phyloP scores from a whole-genome alignment of 1,139 yeast genomes.

The Yamadazyma songkhlaensis region DNA sequence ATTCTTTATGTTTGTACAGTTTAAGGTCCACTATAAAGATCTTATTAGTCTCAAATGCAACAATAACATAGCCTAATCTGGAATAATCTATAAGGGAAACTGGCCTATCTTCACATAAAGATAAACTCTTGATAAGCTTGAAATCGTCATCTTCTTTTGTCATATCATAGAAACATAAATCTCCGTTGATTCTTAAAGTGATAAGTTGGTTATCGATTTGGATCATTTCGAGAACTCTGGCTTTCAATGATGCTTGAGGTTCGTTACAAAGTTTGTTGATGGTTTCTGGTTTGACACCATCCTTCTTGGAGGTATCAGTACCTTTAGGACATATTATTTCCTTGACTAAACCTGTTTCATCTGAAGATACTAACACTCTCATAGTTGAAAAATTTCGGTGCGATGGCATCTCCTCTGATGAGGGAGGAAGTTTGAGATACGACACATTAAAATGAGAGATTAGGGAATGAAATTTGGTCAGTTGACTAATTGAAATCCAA shows the following conservation, averaged over 20 bases:
- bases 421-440: too few relatives aligned
- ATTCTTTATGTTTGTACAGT: conserved; percentile 25
- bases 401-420: conserved; percentile 3
- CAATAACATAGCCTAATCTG: conserved; percentile 28
- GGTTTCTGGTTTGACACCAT: conserved; percentile 52
- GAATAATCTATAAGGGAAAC: conserved; percentile 30
- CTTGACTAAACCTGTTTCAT: conserved; percentile 55
- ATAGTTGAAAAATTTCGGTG: conserved; percentile 19
- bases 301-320: conserved; percentile 66
- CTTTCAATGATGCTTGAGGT: conserved; percentile 25
- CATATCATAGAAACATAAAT: conserved; percentile 35
- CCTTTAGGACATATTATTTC: conserved; percentile 58
- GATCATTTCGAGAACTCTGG: conserved; percentile 25
- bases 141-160: conserved; percentile 18
- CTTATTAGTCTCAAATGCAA: conserved; percentile 50
- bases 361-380: conserved; percentile 54
- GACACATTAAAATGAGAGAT: too few relatives aligned
- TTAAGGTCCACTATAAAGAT: conserved; percentile 40
- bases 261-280: conserved; percentile 38
- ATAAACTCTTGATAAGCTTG: conserved; percentile 9
- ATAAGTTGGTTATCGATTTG: conserved; percentile 32
- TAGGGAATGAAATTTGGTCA: too few relatives aligned
- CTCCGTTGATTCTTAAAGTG: conserved; percentile 43
- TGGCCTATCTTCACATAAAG: conserved; percentile 24
- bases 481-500: too few relatives aligned